Percentiles rank a stretch among this genome's conserved stretches.
phyloP scores from a whole-genome alignment of 352 stramenopile species.

The Albugo candida region DNA sequence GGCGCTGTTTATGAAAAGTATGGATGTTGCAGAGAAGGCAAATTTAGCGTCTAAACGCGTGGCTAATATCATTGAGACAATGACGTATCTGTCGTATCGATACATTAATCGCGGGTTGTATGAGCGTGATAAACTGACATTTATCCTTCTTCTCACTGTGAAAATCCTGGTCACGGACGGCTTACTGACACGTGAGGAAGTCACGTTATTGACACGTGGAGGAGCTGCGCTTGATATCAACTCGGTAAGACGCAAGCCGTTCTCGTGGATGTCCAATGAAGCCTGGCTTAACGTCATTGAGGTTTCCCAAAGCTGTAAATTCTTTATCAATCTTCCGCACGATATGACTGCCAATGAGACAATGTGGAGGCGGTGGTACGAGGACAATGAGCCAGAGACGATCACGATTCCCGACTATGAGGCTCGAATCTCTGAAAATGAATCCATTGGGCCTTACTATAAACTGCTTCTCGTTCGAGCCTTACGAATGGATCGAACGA shows the following conservation, averaged over 20 bases:
- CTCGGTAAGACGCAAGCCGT: constrained; percentile 88
- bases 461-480: constrained; percentile 93
- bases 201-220: constrained; percentile 89
- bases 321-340: constrained; percentile 91
- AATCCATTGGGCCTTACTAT: constrained; percentile 89
- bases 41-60: constrained; percentile 95
- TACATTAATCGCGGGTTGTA: constrained; percentile 98
- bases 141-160: constrained; percentile 92
- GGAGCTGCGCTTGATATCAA: constrained; percentile 95
- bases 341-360: constrained; percentile 93
- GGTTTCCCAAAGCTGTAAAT: constrained; percentile 88
- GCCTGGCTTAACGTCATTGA: constrained; percentile 96
- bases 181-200: constrained; percentile 85
- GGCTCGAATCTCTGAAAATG: constrained; percentile 81
- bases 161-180: constrained; percentile 95
- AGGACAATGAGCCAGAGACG: constrained; percentile 94
- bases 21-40: constrained; percentile 94
- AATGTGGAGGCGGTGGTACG: constrained; percentile 95
- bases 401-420: constrained; percentile 93
- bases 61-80: constrained; percentile 97
- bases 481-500: constrained; percentile 93
- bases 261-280: constrained; percentile 95
- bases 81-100: constrained; percentile 98
- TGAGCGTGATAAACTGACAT: constrained; percentile 97
- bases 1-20: constrained; percentile 94